Evolutionary conservation across 2,329 filamentous ascomycete species (phyloP).

Genomic region (Fusarium foetens): DNA sequence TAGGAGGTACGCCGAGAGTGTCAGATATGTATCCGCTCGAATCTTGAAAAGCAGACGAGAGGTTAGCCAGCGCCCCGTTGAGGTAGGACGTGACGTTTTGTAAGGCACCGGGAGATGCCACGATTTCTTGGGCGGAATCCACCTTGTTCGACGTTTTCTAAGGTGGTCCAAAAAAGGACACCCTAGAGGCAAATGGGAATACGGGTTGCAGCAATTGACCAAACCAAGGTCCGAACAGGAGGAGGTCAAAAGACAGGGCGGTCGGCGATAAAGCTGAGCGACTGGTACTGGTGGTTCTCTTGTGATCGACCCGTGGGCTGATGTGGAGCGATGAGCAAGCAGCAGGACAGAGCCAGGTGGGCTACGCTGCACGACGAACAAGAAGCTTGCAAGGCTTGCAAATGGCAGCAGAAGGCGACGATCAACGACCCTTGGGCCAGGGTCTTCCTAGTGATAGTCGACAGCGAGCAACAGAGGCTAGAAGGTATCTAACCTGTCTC

Average conservation of each 20-base stretch:
- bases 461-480: not conserved
- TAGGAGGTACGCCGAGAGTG: slow-evolving; percentile 61
- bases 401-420: slow-evolving; percentile 40
- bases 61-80: slow-evolving; percentile 60
- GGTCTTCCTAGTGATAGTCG: slow-evolving; percentile 34
- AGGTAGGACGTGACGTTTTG: slow-evolving; percentile 69
- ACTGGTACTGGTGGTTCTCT: slow-evolving; percentile 38
- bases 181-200: slow-evolving; percentile 45
- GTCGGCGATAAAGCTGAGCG: slow-evolving; percentile 37
- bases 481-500: slow-evolving; percentile 21
- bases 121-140: slow-evolving; percentile 67
- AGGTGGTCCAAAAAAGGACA: slow-evolving; percentile 52
- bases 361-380: slow-evolving; percentile 22
- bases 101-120: slow-evolving; percentile 72
- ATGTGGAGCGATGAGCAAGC: slow-evolving; percentile 42
- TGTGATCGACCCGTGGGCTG: slow-evolving; percentile 43
- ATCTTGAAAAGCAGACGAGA: slow-evolving; percentile 59
- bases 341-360: slow-evolving; percentile 33
- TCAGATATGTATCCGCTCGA: slow-evolving; percentile 64
- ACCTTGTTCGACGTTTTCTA: slow-evolving; percentile 62
- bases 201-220: slow-evolving; percentile 34
- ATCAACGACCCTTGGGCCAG: slow-evolving; percentile 42
- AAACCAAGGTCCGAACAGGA: slow-evolving; percentile 34
- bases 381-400: slow-evolving; percentile 29
- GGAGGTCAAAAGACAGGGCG: slow-evolving; percentile 35